A percentile compares a stretch with the other conserved stretches of the same genome.
phyloP scores from a whole-genome alignment of 2,329 filamentous ascomycete genomes.

The Hansfordia pulvinata region DNA sequence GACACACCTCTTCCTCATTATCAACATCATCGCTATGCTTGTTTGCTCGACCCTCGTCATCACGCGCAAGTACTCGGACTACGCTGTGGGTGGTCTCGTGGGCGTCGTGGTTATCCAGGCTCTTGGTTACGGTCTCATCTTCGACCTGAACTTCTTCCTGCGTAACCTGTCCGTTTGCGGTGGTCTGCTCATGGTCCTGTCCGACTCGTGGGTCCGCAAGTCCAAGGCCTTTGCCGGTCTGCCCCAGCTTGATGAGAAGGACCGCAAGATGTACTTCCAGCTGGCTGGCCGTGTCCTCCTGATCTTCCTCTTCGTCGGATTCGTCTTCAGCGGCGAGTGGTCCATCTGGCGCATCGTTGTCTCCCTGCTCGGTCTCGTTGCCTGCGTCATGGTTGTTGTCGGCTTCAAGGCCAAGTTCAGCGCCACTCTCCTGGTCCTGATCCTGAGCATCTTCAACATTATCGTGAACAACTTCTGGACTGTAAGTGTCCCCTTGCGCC shows the following conservation, averaged over 20 bases:
- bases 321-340: slow-evolving; percentile 93
- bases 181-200: slow-evolving; percentile 93
- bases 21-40: slow-evolving; percentile 83
- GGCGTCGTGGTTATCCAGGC: slow-evolving; percentile 86
- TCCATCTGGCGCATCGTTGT: slow-evolving; percentile 77
- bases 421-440: slow-evolving; percentile 85
- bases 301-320: slow-evolving; percentile 95
- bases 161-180: slow-evolving; percentile 97
- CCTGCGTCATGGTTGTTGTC: slow-evolving; percentile 96
- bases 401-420: slow-evolving; percentile 99
- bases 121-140: slow-evolving; percentile 92
- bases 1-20: slow-evolving; percentile 83
- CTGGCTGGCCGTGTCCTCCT: slow-evolving; percentile 87
- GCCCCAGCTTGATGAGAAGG: slow-evolving; percentile 92
- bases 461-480: slow-evolving; percentile 99
- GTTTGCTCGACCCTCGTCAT: slow-evolving; percentile 78
- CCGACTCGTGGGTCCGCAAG: slow-evolving; percentile 96
- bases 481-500: slow-evolving; percentile 41
- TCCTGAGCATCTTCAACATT: slow-evolving; percentile 92
- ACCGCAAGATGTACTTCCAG: slow-evolving; percentile 99
- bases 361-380: slow-evolving; percentile 71
- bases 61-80: slow-evolving; percentile 81
- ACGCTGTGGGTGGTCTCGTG: slow-evolving; percentile 81
- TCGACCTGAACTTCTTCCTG: slow-evolving; percentile 99
- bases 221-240: slow-evolving; percentile 91